Conservation (phyloP, 2,329 filamentous ascomycete species). For the Fusarium albidum region DNA sequence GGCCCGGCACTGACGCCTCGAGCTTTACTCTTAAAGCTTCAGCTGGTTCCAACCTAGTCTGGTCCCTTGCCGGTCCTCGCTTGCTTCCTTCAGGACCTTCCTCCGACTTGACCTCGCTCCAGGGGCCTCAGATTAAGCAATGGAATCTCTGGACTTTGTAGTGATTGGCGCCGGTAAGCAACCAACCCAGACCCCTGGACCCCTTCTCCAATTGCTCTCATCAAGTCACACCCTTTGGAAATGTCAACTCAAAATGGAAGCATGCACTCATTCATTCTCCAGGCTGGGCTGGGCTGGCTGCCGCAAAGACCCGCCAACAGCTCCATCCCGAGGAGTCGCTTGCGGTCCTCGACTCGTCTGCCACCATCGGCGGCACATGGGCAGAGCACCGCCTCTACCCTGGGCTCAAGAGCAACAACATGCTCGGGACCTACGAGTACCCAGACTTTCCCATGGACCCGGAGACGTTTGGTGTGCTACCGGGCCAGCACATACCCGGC, state of each 20-base stretch:
- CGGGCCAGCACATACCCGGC: slow-evolving; percentile 58
- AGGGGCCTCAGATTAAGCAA: slow-evolving; percentile 22
- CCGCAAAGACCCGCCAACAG: slow-evolving; percentile 68
- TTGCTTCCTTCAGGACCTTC: neutral
- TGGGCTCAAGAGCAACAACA: slow-evolving; percentile 77
- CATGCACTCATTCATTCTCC: slow-evolving; percentile 4
- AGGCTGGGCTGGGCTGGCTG: slow-evolving; percentile 62
- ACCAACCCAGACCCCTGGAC: slow-evolving; percentile 38
- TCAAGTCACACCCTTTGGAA: neutral
- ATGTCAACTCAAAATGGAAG: neutral
- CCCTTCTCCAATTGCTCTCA: neutral
- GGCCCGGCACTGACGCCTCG: neutral
- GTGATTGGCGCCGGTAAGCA: slow-evolving; percentile 62
- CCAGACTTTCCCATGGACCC: slow-evolving; percentile 75
- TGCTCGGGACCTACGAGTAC: slow-evolving; percentile 76
- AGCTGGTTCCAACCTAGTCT: neutral
- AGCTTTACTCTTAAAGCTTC: slow-evolving; percentile 14
- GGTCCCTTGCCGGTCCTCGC: neutral
- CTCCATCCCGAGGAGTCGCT: slow-evolving; percentile 65
- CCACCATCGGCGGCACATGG: slow-evolving; percentile 75
- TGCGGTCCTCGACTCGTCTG: slow-evolving; percentile 64
- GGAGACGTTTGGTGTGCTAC: slow-evolving; percentile 57
- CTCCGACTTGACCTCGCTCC: neutral
- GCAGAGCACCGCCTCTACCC: slow-evolving; percentile 71
- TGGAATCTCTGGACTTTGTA: slow-evolving; percentile 57